These are phyloP conservation scores for Phylloporus arenicola DNA, from an alignment of 768 basidiomycete species.

Conservation along the genomic window DNA sequence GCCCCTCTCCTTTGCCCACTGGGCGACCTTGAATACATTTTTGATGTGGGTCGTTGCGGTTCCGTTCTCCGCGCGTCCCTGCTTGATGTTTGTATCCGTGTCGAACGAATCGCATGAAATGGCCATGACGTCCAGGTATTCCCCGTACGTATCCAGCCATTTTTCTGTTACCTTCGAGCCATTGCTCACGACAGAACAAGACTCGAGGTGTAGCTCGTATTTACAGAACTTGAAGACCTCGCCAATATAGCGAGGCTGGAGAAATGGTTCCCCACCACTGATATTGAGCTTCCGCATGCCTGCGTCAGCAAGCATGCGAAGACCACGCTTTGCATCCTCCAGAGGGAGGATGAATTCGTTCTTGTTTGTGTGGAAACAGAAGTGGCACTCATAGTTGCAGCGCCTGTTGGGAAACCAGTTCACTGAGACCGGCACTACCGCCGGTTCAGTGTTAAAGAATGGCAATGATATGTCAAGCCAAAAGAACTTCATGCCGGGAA, in stretches of 20 bases:
- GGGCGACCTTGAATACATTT: slow-evolving; percentile 32
- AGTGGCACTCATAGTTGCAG: slow-evolving; percentile 35
- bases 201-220: slow-evolving; percentile 32
- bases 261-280: slow-evolving; percentile 36
- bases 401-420: slow-evolving; percentile 26
- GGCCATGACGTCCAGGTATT: slow-evolving; percentile 38
- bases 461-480: slow-evolving; percentile 19
- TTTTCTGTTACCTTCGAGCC: slow-evolving; percentile 39
- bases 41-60: slow-evolving; percentile 28
- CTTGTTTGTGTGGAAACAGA: slow-evolving; percentile 39
- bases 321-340: slow-evolving; percentile 32
- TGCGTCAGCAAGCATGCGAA: slow-evolving; percentile 27
- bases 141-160: slow-evolving; percentile 36
- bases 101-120: slow-evolving; percentile 40
- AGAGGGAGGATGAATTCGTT: slow-evolving; percentile 32
- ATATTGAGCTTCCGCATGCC: slow-evolving; percentile 37
- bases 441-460: slow-evolving; percentile 6
- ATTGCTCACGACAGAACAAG: slow-evolving; percentile 32
- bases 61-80: slow-evolving; percentile 32
- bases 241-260: slow-evolving; percentile 35
- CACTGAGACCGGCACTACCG: slow-evolving; percentile 17
- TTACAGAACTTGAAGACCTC: slow-evolving; percentile 35
- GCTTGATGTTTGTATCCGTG: slow-evolving; percentile 29
- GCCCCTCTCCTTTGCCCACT: slow-evolving; percentile 31
- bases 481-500: slow-evolving; percentile 2